These are phyloP conservation scores for Pseudotsuga menziesii DNA, from an alignment of 75 land plant genomes.

Conservation along the genomic window DNA sequence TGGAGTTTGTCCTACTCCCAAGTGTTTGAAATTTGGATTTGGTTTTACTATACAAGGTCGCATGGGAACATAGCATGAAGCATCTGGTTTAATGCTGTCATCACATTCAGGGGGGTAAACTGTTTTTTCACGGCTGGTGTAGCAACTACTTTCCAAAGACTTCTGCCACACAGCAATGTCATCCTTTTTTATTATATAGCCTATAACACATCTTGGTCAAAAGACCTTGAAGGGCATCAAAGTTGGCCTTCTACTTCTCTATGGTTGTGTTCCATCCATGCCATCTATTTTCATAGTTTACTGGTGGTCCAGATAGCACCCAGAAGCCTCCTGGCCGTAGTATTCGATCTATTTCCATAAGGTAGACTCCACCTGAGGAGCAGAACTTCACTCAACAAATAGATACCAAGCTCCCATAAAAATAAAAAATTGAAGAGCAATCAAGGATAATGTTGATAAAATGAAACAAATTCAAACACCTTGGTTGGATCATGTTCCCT, in stretches of 20 bases:
- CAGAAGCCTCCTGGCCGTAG: slow-evolving; percentile 94
- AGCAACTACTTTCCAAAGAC: slow-evolving; percentile 58
- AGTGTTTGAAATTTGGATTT: slow-evolving; percentile 21
- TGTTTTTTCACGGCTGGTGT: slow-evolving; percentile 39
- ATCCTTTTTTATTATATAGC: slow-evolving; percentile 60
- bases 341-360: slow-evolving; percentile 74
- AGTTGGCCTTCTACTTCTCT: slow-evolving; percentile 55
- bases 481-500: too few relatives aligned
- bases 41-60: slow-evolving; percentile 45
- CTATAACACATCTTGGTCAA: slow-evolving; percentile 71
- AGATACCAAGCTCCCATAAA: neutral
- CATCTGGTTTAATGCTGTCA: slow-evolving; percentile 77
- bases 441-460: neutral
- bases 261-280: slow-evolving; percentile 83
- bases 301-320: slow-evolving; percentile 93
- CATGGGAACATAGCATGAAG: slow-evolving; percentile 54
- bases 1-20: slow-evolving; percentile 44
- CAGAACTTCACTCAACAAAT: neutral
- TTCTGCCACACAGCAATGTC: slow-evolving; percentile 95
- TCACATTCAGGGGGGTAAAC: slow-evolving; percentile 77
- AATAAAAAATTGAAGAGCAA: neutral
- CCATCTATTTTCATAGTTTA: slow-evolving; percentile 75
- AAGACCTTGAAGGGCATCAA: slow-evolving; percentile 53
- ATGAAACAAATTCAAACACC: too few relatives aligned
- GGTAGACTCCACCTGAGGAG: slow-evolving; percentile 61